Evolutionary conservation across 192 early-diverging fungal genomes (phyloP).

Genomic region (Coemansia sp.): DNA sequence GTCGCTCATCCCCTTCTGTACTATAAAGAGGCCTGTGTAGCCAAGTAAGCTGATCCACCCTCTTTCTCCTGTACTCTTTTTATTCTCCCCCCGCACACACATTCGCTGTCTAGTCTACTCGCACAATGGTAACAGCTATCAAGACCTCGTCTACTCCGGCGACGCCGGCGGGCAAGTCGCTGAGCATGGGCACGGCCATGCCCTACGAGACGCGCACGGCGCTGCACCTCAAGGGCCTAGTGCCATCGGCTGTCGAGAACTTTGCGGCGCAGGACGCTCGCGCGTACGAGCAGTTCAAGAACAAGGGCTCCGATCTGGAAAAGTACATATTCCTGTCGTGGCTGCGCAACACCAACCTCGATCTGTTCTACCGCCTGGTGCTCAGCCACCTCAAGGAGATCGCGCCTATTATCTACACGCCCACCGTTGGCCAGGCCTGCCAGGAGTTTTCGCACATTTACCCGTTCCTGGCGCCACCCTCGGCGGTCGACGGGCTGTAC

Average conservation of each 20-base stretch:
- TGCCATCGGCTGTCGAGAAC: conserved; percentile 72
- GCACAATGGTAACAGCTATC: conserved; percentile 40
- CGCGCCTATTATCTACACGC: conserved; percentile 76
- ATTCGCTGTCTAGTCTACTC: conserved; percentile 19
- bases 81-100: neutral
- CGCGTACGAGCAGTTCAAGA: conserved; percentile 66
- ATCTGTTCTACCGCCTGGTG: conserved; percentile 80
- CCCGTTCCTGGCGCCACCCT: conserved; percentile 73
- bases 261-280: conserved; percentile 74
- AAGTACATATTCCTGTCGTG: conserved; percentile 82
- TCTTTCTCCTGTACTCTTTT: conserved; percentile 9
- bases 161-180: conserved; percentile 18
- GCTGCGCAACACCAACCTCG: conserved; percentile 72
- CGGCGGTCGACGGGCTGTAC: conserved; percentile 77
- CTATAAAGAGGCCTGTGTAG: neutral
- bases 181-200: conserved; percentile 41
- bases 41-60: conserved; percentile 7
- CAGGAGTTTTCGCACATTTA: conserved; percentile 83
- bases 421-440: conserved; percentile 81
- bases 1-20: conserved; percentile 5
- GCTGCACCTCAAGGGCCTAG: conserved; percentile 67
- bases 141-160: conserved; percentile 6
- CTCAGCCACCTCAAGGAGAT: conserved; percentile 74
- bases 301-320: conserved; percentile 68
- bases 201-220: conserved; percentile 58